Evolutionary conservation across 192 early-diverging fungal genomes (phyloP), one percentile per base, ranked within the genome.

Genomic region (Coemansia sp.): DNA sequence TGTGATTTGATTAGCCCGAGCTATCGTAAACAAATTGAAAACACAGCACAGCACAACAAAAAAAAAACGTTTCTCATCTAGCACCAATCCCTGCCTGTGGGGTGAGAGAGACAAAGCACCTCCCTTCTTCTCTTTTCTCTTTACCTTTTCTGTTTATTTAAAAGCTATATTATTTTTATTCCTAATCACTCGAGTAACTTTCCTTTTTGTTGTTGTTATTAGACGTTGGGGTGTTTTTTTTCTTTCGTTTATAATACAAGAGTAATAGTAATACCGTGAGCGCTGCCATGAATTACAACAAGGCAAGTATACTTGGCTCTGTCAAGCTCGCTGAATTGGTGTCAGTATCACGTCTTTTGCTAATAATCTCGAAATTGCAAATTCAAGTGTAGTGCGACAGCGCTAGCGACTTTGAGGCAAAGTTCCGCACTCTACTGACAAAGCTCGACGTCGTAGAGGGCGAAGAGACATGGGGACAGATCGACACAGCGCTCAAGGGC

Each of bases 381-480:
- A 20, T 19, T 14, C 61, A 40, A 61, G 32, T 71, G 46, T 82
- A 82, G 79, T 82, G 79, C 67, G 74, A 82, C 41, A 68, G 74
- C 22, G 66, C 74, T 46, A 63, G 65, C 57, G 79, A 82, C 62
- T 82, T 82, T 53, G 79, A 82, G 62, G 58, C 67, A 49, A 82
- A 82, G 58, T 72, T 77, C 70, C 70, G 70, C 49, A 60, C 67
- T 19, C 46, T 82, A 22, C 45, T 73, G 17, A 43, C 49, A 64
- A 82, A 77, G 74, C 73, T 82, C 54, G 74, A 77, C 22, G 74
- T 77, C 0, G 70, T 69, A 24, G 91, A 92, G 83, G 74, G 83
- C 40, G 91, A 92, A 64, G 85, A 89, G 45, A 93, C 85, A 39
- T 93, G 91, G 91, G 72, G 85, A 36, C 67, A 66, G 42, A 85